phyloP scores from a whole-genome alignment of 805 yeast species.

The Ogataea glucozyma region DNA sequence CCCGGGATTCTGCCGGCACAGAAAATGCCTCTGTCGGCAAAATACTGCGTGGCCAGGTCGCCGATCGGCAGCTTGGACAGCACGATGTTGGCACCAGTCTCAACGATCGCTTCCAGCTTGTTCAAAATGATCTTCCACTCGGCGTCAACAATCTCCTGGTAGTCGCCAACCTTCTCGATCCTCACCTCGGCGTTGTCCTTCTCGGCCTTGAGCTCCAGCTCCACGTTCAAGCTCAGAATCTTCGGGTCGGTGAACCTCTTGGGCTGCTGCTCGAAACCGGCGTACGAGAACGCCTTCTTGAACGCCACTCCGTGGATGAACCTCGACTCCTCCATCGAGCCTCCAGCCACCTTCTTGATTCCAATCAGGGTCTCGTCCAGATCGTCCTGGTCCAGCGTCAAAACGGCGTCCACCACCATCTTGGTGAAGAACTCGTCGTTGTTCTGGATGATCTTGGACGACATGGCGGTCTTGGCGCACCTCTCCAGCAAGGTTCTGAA shows the following conservation, averaged over 20 bases:
- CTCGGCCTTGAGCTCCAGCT: constrained; percentile 95
- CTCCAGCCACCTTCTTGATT: constrained; percentile 92
- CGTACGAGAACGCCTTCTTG: constrained; percentile 95
- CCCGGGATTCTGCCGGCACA: constrained; percentile 94
- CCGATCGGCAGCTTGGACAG: constrained; percentile 95
- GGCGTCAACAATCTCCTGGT: constrained; percentile 97
- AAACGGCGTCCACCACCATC: constrained; percentile 95
- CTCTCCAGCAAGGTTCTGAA: constrained; percentile 78
- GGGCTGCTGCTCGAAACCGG: constrained; percentile 99
- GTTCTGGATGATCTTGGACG: constrained; percentile 85
- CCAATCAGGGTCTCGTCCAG: constrained; percentile 91
- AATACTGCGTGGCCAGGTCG: constrained; percentile 97
- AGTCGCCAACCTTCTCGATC: constrained; percentile 88
- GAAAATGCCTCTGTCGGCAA: constrained; percentile 93
- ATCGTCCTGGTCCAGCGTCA: constrained; percentile 79
- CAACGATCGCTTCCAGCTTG: constrained; percentile 79
- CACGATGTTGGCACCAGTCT: constrained; percentile 89
- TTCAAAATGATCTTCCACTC: constrained; percentile 93
- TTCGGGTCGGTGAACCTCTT: constrained; percentile 78
- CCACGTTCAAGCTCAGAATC: constrained; percentile 83
- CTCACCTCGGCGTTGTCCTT: constrained; percentile 98
- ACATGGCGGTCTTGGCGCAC: constrained; percentile 97
- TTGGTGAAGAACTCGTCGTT: constrained; percentile 89
- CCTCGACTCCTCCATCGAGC: constrained; percentile 90
- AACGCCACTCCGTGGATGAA: constrained; percentile 95